These are phyloP conservation scores for Iberis pinnata DNA, from an alignment of 345 rosid species.

Conservation along the genomic window DNA sequence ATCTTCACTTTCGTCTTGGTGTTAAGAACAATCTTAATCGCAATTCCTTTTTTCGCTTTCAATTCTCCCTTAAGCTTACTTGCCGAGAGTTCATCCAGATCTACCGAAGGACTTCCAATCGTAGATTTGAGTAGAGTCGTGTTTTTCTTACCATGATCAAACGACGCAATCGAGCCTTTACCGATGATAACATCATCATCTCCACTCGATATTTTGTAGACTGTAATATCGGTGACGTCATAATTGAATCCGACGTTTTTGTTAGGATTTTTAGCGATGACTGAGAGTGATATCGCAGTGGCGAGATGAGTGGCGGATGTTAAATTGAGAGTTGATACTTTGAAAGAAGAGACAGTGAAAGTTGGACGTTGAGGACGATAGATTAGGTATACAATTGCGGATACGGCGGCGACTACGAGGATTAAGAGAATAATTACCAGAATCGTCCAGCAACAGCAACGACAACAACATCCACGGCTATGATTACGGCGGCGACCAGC, in stretches of 20 bases:
- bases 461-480: slow-evolving; percentile 43
- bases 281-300: slow-evolving; percentile 55
- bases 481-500: slow-evolving; percentile 45
- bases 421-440: slow-evolving; percentile 42
- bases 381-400: slow-evolving; percentile 46
- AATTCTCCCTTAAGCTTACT: slow-evolving; percentile 39
- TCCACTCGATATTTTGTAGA: slow-evolving; percentile 22
- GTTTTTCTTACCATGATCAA: slow-evolving; percentile 64
- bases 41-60: slow-evolving; percentile 49
- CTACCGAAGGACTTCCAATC: slow-evolving; percentile 34
- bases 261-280: slow-evolving; percentile 74
- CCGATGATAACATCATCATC: slow-evolving; percentile 50
- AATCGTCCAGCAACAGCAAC: slow-evolving; percentile 50
- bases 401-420: slow-evolving; percentile 48
- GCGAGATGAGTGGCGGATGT: slow-evolving; percentile 40
- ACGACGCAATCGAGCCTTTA: slow-evolving; percentile 42
- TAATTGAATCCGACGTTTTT: slow-evolving; percentile 58
- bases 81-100: slow-evolving; percentile 44
- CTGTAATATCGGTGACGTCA: slow-evolving; percentile 35
- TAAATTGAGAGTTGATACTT: slow-evolving; percentile 50
- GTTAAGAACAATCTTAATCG: slow-evolving; percentile 47
- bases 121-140: slow-evolving; percentile 50
- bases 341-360: slow-evolving; percentile 60
- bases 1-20: slow-evolving; percentile 67
- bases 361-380: slow-evolving; percentile 77